phyloP scores from a whole-genome alignment of 257 asterid genomes.

The Lantana camara region DNA sequence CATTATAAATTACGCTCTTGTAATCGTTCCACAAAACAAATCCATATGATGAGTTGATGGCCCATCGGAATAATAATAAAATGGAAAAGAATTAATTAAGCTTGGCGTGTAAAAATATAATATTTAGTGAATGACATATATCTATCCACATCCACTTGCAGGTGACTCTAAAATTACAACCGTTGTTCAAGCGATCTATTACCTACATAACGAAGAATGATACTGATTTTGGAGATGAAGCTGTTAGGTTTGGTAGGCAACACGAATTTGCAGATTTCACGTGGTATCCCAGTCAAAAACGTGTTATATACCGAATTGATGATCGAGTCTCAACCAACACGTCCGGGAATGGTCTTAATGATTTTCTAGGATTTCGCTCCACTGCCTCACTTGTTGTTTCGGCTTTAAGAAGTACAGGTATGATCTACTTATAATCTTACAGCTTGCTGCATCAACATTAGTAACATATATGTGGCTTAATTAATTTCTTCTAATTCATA shows the following conservation, averaged over 20 bases:
- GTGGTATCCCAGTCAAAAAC: conserved; percentile 62
- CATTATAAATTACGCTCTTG: too few relatives aligned
- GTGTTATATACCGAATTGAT: conserved; percentile 47
- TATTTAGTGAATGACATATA: too few relatives aligned
- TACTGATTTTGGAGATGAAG: conserved; percentile 44
- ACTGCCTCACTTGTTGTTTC: conserved; percentile 34
- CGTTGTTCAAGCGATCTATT: conserved; percentile 53
- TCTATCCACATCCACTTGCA: not conserved
- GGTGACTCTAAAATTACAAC: conserved; percentile 59
- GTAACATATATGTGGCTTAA: too few relatives aligned
- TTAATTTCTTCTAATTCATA: too few relatives aligned
- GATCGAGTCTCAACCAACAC: conserved; percentile 44
- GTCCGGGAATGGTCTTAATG: conserved; percentile 45
- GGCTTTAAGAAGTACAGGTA: conserved; percentile 40
- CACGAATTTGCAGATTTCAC: conserved; percentile 64
- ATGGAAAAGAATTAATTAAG: too few relatives aligned
- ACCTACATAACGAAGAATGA: conserved; percentile 41
- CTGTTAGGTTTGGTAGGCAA: conserved; percentile 33
- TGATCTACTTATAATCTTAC: too few relatives aligned
- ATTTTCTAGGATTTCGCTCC: conserved; percentile 54
- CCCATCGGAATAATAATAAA: too few relatives aligned
- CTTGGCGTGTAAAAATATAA: too few relatives aligned
- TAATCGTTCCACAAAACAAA: too few relatives aligned
- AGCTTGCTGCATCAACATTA: too few relatives aligned
- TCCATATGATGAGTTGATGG: too few relatives aligned